Base-by-base conservation (phyloP, 352 stramenopile genomes). In the Pythium aphanidermatum region DNA sequence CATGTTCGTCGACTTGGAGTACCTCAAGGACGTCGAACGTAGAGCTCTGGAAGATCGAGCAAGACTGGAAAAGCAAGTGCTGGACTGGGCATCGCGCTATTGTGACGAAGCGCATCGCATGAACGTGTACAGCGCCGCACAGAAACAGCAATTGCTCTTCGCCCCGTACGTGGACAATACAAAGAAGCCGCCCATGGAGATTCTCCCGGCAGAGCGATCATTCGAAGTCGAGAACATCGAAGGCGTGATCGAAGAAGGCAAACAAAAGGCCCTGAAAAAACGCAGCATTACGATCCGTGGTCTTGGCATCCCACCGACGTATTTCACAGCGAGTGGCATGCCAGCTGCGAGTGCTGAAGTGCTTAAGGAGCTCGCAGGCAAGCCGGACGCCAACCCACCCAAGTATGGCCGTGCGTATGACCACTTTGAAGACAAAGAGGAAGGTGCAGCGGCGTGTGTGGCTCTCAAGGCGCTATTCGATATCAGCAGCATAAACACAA, bases 401-500 rank as follows among this genome's bases (percentile, higher is more conserved):
- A 58, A 58, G 35, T 94, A 88, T 26, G 83, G 83, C 2, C 68
- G 65, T 23, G 94, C 92, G 10, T 98, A 96, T 56, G 72, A 96
- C 6, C 92, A 96, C 60, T 98, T 99, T 47, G 74, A 88, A 13
- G 83, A 96, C 44, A 86, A 92, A 23, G 69, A 97, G 51, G 68
- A 87, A 51, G 94, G 95, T 11, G 80, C 93, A 28, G 82, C 92
- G n/a, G 96, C 95, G 4, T 99, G 96, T 58, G 68, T 95, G 31
- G 95, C 95, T 10, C 71, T 99, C 26, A 96, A 89, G 56, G 92
- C 87, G 31, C 75, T 98, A 23, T 97, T 85, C 62, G 82, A 95
- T 24, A 98, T 99, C 63, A 96, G 90, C 52, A 97, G 82, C 41
- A 98, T 99, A 43, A 97, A 99, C 60, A 99, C 96, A 20, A 99